Percentiles rank a stretch among this genome's conserved stretches.
These are phyloP conservation scores for Oryza coarctata DNA, from an alignment of 176 grass and related monocot species.

Conservation along the genomic window DNA sequence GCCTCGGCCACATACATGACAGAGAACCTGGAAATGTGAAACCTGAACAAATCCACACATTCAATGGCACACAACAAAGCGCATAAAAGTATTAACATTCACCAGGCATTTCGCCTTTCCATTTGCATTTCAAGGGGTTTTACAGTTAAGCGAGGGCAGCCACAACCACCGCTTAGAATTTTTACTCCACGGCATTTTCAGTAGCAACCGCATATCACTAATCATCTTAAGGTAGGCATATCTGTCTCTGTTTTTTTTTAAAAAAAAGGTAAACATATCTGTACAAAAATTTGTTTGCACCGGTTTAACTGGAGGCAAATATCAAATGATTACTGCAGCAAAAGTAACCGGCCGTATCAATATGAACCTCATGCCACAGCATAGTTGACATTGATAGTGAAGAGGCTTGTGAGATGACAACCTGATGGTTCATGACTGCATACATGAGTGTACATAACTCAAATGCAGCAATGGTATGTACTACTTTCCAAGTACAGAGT, in stretches of 20 bases:
- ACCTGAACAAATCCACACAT: too few species aligned
- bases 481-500: not conserved
- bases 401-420: not conserved
- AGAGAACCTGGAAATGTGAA: too few species aligned
- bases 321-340: not conserved
- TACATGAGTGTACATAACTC: not conserved
- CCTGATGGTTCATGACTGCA: not conserved
- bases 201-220: not conserved
- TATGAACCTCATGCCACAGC: not conserved
- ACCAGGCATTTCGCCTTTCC: not conserved
- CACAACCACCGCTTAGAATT: not conserved
- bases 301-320: not conserved
- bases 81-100: too few species aligned
- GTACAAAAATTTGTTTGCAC: not conserved
- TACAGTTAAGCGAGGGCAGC: not conserved
- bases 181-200: constrained; percentile 13
- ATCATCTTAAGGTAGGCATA: not conserved
- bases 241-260: not conserved
- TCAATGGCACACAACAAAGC: too few species aligned
- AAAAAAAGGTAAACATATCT: not conserved
- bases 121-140: not conserved
- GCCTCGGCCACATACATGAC: too few species aligned
- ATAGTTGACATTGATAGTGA: not conserved
- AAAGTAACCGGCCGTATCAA: not conserved
- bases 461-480: not conserved